Evolutionary conservation across 2,329 filamentous ascomycete species (phyloP), one percentile per base, ranked within the genome.

Genomic region (Colletotrichum cordylinicola): DNA sequence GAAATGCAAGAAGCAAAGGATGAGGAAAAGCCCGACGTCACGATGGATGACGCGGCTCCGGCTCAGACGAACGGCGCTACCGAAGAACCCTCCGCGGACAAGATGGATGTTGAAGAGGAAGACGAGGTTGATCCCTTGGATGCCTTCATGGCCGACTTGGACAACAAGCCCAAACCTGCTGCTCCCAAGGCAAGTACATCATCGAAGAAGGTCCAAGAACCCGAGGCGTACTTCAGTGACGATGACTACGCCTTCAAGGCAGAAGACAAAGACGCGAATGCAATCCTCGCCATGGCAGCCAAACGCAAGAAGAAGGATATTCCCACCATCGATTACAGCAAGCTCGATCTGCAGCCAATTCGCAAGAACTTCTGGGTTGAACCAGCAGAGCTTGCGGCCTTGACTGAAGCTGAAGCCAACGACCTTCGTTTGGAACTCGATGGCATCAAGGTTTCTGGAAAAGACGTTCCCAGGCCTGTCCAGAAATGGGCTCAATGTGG

Each of bases 401-500:
- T 98, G 90, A 95, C 93, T 3, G 94, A 98, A 78, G 94, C 94
- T 72, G 96, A 98, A 80, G 91, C 98, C 71, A 91, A 92, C 58
- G 94, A 94, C 78, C 85, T 99, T 70, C 93, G 97, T 64, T 87
- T 96, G 75, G 96, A 98, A 83, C 89, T 99, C 35, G 97, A 98
- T 83, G 96, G 96, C 64, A 98, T 99, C 86, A 98, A 98, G 83
- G 95, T 98, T 56, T 92, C 94, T 75, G 96, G 96, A 76, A 93
- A 95, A 79, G 92, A 98, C 80, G 93, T 98, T 6, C 97, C 97
- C 2, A 98, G 96, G 81, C 97, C 97, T 6, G 96, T 99, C 12
- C 94, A 95, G 81, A 98, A 98, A 84, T 99, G 96, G 95, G 96
- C 96, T 1, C 96, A 98, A 81, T 98, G 96, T 82, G 97, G 97